Conservation (phyloP, 805 yeast species). For the Hanseniaspora taiwanica region DNA sequence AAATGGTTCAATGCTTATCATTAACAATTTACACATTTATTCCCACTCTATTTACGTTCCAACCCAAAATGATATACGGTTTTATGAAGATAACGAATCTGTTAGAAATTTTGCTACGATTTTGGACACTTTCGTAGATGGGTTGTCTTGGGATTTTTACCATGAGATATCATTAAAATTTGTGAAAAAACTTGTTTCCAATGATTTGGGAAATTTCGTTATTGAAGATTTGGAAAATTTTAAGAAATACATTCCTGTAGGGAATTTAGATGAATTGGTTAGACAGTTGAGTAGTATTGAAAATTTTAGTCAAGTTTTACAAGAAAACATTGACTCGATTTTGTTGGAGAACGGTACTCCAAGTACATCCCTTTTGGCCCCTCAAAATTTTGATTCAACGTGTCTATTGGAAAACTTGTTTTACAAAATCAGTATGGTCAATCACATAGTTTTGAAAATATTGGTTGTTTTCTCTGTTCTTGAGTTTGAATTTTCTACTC, state of each 20-base stretch:
- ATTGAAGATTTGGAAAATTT: constrained; percentile 23
- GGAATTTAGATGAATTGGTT: constrained; percentile 27
- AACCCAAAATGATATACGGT: constrained; percentile 23
- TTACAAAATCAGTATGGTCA: constrained; percentile 19
- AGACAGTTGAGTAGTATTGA: constrained; percentile 28
- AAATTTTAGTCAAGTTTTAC: constrained; percentile 24
- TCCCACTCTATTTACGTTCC: constrained; percentile 26
- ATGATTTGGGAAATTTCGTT: constrained; percentile 23
- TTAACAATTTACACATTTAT: constrained; percentile 19
- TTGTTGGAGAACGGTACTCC: constrained; percentile 2
- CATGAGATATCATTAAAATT: constrained; percentile 25
- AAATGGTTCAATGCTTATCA: constrained; percentile 18
- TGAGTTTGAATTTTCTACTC: constrained; percentile 23
- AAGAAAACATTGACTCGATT: constrained; percentile 25
- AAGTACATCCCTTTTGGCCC: constrained; percentile 10
- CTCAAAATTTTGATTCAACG: constrained; percentile 14
- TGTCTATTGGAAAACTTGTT: constrained; percentile 17
- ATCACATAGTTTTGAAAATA: constrained; percentile 21
- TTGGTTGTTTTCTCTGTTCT: constrained; percentile 25
- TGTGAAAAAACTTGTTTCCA: constrained; percentile 25
- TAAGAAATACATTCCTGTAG: constrained; percentile 28
- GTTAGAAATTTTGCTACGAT: not conserved
- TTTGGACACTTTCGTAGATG: constrained; percentile 17
- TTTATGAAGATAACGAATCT: constrained; percentile 18
- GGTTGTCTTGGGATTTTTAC: constrained; percentile 24